Evolutionary conservation across 148 eudicot genomes (phyloP).

Genomic region (Talinum fruticosum): DNA sequence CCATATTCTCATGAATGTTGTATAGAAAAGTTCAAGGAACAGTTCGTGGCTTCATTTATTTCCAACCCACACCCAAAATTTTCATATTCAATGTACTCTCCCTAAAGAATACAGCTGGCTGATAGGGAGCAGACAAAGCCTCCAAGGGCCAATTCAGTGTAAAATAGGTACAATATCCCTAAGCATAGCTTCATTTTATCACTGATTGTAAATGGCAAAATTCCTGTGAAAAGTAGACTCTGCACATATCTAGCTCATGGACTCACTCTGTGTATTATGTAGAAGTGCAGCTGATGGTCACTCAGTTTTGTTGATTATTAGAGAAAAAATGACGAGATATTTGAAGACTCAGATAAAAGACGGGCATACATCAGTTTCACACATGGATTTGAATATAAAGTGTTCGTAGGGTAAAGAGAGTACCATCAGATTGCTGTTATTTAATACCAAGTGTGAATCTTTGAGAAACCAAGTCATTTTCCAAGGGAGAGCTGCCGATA

Average conservation of each 20-base stretch:
- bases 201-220: neutral
- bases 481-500: neutral
- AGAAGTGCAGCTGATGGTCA: neutral
- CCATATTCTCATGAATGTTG: neutral
- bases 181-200: neutral
- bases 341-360: too few relatives aligned
- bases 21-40: too few relatives aligned
- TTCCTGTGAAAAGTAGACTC: neutral
- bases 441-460: too few relatives aligned
- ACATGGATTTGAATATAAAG: too few relatives aligned
- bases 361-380: too few relatives aligned
- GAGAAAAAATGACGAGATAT: too few relatives aligned
- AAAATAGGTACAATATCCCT: neutral
- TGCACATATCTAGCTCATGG: neutral
- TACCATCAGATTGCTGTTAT: too few relatives aligned
- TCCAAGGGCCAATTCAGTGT: neutral
- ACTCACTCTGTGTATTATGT: neutral
- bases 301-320: too few relatives aligned
- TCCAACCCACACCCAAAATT: neutral
- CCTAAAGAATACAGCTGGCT: neutral
- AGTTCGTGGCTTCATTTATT: too few relatives aligned
- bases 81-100: neutral
- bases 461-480: neutral
- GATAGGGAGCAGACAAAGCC: neutral
- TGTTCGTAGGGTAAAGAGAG: too few relatives aligned